Evolutionary conservation across 371 early-diverging fungal genomes (phyloP).

Genomic region (Apophysomyces variabilis): DNA sequence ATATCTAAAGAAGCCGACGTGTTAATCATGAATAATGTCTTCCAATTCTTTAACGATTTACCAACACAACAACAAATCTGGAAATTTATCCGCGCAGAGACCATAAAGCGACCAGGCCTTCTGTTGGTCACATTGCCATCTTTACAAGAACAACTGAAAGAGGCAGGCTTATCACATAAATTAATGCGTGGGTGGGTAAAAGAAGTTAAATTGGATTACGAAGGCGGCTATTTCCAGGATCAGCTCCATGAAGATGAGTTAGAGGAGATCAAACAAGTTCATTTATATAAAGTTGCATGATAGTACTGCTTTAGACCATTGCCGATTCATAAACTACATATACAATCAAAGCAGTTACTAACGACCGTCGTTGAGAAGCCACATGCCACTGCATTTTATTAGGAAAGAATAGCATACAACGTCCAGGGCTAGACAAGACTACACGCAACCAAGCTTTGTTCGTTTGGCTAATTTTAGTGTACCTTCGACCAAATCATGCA

Average conservation of each 20-base stretch:
- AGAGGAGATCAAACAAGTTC: constrained; percentile 67
- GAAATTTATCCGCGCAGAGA: constrained; percentile 58
- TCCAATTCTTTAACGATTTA: constrained; percentile 64
- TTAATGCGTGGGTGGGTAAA: constrained; percentile 54
- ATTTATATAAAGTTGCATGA: constrained; percentile 63
- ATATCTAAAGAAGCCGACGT: constrained; percentile 53
- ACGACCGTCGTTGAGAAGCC: no score
- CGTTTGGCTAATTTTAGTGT: no score
- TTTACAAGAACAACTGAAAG: constrained; percentile 65
- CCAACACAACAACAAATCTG: constrained; percentile 61
- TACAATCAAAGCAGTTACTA: neutral
- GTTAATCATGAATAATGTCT: constrained; percentile 69
- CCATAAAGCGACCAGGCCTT: constrained; percentile 51
- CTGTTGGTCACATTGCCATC: constrained; percentile 63
- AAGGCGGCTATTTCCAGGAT: constrained; percentile 49
- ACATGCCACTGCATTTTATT: no score
- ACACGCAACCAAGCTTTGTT: neutral
- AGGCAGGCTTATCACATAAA: constrained; percentile 50
- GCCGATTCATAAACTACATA: no score
- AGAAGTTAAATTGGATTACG: constrained; percentile 50
- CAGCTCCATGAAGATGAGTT: constrained; percentile 51
- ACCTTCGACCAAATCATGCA: no score
- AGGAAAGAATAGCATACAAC: no score
- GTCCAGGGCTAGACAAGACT: no score
- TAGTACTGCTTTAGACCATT: constrained; percentile 10